Conservation (phyloP, 2,329 filamentous ascomycete genomes). For the Colletotrichum lupini region DNA sequence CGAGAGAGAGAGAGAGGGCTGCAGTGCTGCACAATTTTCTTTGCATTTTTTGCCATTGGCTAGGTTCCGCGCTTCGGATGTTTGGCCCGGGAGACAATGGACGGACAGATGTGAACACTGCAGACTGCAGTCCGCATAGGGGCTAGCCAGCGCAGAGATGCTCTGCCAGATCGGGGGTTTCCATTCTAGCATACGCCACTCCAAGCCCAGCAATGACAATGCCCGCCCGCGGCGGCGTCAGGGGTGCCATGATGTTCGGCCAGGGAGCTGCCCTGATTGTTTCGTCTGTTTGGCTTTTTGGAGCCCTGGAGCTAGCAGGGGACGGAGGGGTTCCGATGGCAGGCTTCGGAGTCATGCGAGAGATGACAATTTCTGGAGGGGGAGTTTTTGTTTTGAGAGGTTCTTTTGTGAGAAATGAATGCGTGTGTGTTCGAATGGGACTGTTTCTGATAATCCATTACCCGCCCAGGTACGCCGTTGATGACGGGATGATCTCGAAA, state of each 20-base stretch:
- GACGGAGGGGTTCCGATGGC: neutral
- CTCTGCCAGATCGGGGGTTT: conserved; percentile 22
- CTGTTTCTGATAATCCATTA: neutral
- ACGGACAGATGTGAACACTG: neutral
- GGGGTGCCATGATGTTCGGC: neutral
- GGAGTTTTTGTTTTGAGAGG: neutral
- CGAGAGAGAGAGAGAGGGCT: neutral
- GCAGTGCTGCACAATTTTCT: neutral
- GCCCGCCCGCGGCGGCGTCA: neutral
- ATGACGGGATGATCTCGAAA: neutral
- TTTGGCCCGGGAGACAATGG: conserved; percentile 25
- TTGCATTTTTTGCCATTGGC: neutral
- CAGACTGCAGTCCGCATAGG: neutral
- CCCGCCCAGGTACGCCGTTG: neutral
- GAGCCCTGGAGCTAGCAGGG: conserved; percentile 21
- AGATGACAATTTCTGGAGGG: neutral
- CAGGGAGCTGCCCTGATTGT: conserved; percentile 25
- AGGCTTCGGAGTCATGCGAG: conserved; percentile 8
- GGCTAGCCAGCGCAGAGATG: neutral
- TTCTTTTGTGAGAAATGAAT: neutral
- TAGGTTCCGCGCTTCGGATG: conserved; percentile 26
- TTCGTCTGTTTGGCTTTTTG: neutral
- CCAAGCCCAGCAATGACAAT: neutral
- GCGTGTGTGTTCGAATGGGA: neutral
- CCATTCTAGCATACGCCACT: conserved; percentile 18